phyloP scores from a whole-genome alignment of 176 grass and related monocot genomes.

The Thinopyrum elongatum region DNA sequence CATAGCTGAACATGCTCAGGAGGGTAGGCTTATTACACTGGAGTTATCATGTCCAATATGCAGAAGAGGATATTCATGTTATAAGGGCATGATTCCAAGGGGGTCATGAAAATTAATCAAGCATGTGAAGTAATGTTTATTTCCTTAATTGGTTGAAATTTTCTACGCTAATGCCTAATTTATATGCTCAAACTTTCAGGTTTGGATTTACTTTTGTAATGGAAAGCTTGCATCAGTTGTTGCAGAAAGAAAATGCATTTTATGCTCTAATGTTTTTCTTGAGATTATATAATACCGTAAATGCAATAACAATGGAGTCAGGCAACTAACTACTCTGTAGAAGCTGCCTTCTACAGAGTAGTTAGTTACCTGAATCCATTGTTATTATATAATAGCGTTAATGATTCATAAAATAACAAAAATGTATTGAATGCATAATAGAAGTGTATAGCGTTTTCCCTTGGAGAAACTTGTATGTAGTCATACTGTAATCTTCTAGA shows the following conservation, averaged over 20 bases:
- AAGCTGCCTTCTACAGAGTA: not conserved
- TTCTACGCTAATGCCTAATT: constrained; percentile 33
- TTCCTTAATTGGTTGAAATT: constrained; percentile 6
- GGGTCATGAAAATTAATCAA: constrained; percentile 62
- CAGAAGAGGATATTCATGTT: constrained; percentile 48
- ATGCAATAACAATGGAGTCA: too few species aligned
- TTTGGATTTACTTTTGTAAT: constrained; percentile 59
- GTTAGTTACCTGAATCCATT: not conserved
- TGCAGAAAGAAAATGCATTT: constrained; percentile 75
- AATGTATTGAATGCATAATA: too few species aligned
- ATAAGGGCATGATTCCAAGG: constrained; percentile 56
- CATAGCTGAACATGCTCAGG: constrained; percentile 61
- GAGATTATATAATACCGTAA: too few species aligned
- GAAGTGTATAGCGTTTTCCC: too few species aligned
- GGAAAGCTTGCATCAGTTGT: constrained; percentile 57
- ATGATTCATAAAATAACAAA: too few species aligned
- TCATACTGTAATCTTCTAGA: not conserved
- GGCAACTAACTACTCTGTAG: too few species aligned
- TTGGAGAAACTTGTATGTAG: not conserved
- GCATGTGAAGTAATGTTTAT: not conserved
- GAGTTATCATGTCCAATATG: constrained; percentile 51
- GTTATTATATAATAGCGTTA: too few species aligned
- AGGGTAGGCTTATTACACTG: constrained; percentile 74
- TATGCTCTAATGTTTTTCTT: too few species aligned
- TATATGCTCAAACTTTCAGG: constrained; percentile 40